Conservation (phyloP, 2,329 filamentous ascomycete species). For the Pseudophaeomoniella oleicola region DNA sequence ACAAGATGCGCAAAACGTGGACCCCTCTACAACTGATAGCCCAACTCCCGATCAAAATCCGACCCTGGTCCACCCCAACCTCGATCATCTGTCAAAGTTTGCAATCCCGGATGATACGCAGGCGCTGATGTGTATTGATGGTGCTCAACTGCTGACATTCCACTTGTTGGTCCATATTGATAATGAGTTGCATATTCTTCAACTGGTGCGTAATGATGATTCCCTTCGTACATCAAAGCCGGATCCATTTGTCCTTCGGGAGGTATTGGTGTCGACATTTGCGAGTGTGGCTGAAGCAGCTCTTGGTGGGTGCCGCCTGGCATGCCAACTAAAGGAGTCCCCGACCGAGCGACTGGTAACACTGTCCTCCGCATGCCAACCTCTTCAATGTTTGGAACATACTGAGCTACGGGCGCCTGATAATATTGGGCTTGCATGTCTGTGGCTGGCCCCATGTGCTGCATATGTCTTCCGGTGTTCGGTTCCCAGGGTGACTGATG, state of each 20-base stretch:
- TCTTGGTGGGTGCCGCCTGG: conserved; percentile 28
- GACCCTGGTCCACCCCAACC: conserved; percentile 9
- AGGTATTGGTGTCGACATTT: conserved; percentile 12
- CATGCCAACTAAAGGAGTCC: conserved; percentile 25
- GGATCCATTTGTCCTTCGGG: conserved; percentile 25
- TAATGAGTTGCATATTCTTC: conserved; percentile 7
- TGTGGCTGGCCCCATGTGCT: conserved; percentile 28
- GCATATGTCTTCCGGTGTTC: conserved; percentile 32
- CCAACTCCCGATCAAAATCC: conserved; percentile 12
- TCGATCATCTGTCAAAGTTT: conserved; percentile 19
- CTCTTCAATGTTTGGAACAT: conserved; percentile 24
- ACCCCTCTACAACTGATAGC: too few species aligned
- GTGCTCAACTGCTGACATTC: conserved; percentile 8
- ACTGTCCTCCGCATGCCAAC: conserved; percentile 24
- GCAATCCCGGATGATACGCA: conserved; percentile 13
- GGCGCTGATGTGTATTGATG: conserved; percentile 4
- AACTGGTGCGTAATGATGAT: conserved; percentile 10
- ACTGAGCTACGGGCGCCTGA: conserved; percentile 31
- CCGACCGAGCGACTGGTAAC: conserved; percentile 8
- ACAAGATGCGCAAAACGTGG: too few species aligned
- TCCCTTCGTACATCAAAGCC: conserved; percentile 20
- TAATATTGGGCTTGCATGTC: conserved; percentile 36
- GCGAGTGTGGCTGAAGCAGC: conserved; percentile 20
- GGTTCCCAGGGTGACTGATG: conserved; percentile 36
- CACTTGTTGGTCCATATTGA: conserved; percentile 9